A percentile compares a stretch with the other conserved stretches of the same genome.
phyloP scores from a whole-genome alignment of 2,329 filamentous ascomycete species.

The Epichloe sibirici region DNA sequence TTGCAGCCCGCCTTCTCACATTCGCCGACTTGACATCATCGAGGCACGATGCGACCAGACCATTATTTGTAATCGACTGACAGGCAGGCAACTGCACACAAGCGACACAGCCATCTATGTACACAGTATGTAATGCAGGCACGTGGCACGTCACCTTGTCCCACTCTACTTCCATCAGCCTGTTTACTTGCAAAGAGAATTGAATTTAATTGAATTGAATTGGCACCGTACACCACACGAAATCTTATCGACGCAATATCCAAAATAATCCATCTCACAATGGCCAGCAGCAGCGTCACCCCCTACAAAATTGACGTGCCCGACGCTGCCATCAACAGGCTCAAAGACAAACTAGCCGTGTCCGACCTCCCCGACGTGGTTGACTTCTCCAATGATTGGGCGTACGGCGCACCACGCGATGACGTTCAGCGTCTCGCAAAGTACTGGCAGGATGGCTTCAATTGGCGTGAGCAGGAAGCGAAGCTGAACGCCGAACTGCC shows the following conservation, averaged over 20 bases:
- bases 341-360: slow-evolving; percentile 20
- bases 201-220: background rate
- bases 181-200: background rate
- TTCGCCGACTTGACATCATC: no score
- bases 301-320: slow-evolving; percentile 24
- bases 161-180: no score
- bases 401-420: slow-evolving; percentile 19
- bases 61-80: no score
- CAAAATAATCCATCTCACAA: background rate
- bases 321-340: slow-evolving; percentile 15
- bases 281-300: slow-evolving; percentile 12
- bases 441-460: slow-evolving; percentile 35
- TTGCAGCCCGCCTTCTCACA: no score
- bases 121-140: no score
- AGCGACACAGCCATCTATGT: no score
- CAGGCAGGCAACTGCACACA: no score
- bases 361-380: slow-evolving; percentile 18
- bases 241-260: no score
- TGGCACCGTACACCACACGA: no score
- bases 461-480: slow-evolving; percentile 49
- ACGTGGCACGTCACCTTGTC: no score
- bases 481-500: slow-evolving; percentile 43
- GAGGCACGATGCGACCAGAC: background rate
- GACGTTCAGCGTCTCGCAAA: slow-evolving; percentile 23
- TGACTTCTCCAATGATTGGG: slow-evolving; percentile 21